Evolutionary conservation across 306 rosid species (phyloP), one percentile per base, ranked within the genome.

Genomic region (Delonix regia): DNA sequence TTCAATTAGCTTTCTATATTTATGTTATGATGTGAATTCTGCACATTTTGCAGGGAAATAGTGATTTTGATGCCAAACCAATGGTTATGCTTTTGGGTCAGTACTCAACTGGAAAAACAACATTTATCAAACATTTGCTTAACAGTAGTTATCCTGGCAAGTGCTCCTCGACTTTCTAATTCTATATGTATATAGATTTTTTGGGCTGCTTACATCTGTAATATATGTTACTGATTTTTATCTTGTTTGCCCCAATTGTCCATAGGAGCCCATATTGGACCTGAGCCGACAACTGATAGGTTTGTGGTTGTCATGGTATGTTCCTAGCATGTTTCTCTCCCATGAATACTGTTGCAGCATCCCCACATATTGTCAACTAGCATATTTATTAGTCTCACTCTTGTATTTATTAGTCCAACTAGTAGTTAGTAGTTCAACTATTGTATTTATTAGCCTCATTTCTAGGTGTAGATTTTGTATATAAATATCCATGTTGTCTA

Each of bases 51-150:
- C 87, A 95, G 98, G 84, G 94, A 56, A 91, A 95, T 80, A 93
- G 99, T 79, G 99, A 95, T 87, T 95, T 95, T 70, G 98, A 93
- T 85, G 97, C 94, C 59, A 95, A 93, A 86, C 99, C 99, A 51
- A 95, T 95, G 98, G 91, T 95, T 81, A 85, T 95, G 86, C 98
- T 95, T 74, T 86, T 95, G 96, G 99, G 98, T 81, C 99, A 95
- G 59, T 95, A 95, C 84, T 95, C 98, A 56, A 95, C 99, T 13
- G 99, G 99, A 25, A 95, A 95, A 87, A 95, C 99, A 18, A 95
- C 99, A 55, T 95, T 95, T 75, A 95, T 95, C 61, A 95, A 93
- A 76, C 98, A 95, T 88, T 75, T 95, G 87, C 99, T 95, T 5
- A 75, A 78, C 66, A 74, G 85, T 69, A 87, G 81, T 85, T 95